Evolutionary conservation across 2,329 filamentous ascomycete genomes (phyloP).

Genomic region (Talaromyces verruculosus): DNA sequence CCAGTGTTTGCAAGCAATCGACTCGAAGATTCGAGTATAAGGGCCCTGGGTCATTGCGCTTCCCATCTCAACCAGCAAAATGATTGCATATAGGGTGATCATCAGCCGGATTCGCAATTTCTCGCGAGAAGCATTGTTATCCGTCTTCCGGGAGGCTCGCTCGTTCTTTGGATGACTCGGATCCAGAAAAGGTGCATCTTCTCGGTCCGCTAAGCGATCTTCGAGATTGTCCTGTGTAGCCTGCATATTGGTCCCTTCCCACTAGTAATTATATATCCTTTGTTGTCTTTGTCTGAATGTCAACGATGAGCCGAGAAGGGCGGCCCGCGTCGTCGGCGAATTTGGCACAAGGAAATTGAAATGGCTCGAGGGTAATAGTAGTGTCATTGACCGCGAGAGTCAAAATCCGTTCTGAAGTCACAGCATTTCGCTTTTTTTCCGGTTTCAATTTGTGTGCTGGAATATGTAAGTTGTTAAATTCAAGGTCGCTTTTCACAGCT

Average conservation of each 20-base stretch:
- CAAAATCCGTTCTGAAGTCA: background rate
- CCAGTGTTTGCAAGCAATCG: conserved; percentile 50
- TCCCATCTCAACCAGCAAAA: conserved; percentile 48
- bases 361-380: background rate
- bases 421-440: background rate
- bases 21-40: conserved; percentile 51
- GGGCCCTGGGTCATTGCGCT: conserved; percentile 47
- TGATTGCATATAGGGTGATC: conserved; percentile 44
- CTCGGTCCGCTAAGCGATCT: conserved; percentile 31
- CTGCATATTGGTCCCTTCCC: conserved; percentile 10
- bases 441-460: background rate
- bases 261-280: background rate
- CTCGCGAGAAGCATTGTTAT: conserved; percentile 19
- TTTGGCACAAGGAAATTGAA: background rate
- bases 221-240: background rate
- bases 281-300: background rate
- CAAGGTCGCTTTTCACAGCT: background rate
- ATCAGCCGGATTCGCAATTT: conserved; percentile 40
- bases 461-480: background rate
- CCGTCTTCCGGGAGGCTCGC: conserved; percentile 1
- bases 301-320: background rate
- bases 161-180: conserved; percentile 24
- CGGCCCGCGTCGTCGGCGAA: background rate
- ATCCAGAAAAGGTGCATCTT: conserved; percentile 33
- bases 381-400: background rate